Evolutionary conservation across 2,329 filamentous ascomycete genomes (phyloP), one percentile per base, ranked within the genome.

Genomic region (Helicocarpus griseus): DNA sequence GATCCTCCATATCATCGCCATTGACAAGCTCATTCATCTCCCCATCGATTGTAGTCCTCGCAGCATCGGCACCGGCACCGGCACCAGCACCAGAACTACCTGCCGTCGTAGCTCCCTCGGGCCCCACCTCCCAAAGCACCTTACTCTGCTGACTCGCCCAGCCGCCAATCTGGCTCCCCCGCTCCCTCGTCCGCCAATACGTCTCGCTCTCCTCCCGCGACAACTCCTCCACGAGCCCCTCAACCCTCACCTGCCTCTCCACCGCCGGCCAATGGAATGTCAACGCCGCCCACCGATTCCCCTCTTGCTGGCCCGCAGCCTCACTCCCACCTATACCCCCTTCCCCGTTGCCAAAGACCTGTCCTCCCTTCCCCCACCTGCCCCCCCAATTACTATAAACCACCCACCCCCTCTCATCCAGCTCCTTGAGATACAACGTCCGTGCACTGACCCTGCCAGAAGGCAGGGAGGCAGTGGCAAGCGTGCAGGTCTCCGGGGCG

Each of bases 371-470:
- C 1, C 69, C 69, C 55, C 83, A 82, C 26, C 78, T 72, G 53
- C 82, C 87, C 54, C 82, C 89, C 74, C 90, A 91, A 69, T 98
- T 98, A 63, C 82, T 86, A 76, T 97, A 98, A 46, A 98, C 77
- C 40, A 97, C 89, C 70, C 94, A 98, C 14, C 90, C 89, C 4
- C 69, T 61, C 50, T 75, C 69, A 68, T 97, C 90, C 22, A 97
- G 81, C 74, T 97, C 93, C 72, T 98, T 98, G 58, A 98, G 78
- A 71, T 97, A 98, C 35, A 98, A 89, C 59, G 89, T 79, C 53
- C 93, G 87, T 3, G 87, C 84, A 44, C 83, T 89, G 19, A 97
- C 86, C 44, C 86, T 83, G 54, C 93, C 93, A 0, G 82, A 86
- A 1, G 91, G 91, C 4, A 97, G 78, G 22, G 78, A 75, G 0